Percentiles rank a stretch among this genome's conserved stretches.
Conservation (phyloP, 73 alveolate species). For the Paramecium sexaurelia region DNA sequence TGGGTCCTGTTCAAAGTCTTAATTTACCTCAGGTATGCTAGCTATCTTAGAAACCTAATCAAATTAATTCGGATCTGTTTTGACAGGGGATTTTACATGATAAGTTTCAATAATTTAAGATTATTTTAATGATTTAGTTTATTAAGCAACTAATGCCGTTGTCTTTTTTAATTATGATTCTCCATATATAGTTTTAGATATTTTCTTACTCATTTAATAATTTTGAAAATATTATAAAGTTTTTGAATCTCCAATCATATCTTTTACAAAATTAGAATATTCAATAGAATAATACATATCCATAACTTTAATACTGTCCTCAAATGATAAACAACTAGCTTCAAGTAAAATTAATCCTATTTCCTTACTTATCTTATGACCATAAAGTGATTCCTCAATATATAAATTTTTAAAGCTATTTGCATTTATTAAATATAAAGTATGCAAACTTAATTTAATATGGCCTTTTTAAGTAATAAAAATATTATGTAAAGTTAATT, state of each 20-base stretch:
- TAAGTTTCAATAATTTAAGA: background rate
- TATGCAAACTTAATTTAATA: background rate
- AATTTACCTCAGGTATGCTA: background rate
- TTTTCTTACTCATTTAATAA: constrained; percentile 5
- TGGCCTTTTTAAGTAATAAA: constrained; percentile 9
- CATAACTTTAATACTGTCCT: background rate
- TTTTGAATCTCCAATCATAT: background rate
- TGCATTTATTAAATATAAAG: background rate
- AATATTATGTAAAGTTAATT: background rate
- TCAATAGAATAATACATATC: background rate
- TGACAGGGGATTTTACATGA: background rate
- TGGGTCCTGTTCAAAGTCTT: background rate
- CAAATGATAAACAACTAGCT: constrained; percentile 6
- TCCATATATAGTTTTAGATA: background rate
- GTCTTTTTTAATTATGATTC: background rate
- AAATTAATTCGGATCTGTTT: background rate
- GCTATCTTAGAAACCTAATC: constrained; percentile 1
- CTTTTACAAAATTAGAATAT: background rate
- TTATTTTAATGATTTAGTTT: background rate
- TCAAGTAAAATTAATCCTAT: background rate
- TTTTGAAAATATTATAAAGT: background rate
- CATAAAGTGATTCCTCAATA: background rate
- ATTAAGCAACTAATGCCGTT: background rate
- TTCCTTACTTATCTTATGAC: background rate
- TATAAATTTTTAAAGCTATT: background rate